These are phyloP conservation scores for Golubevia pallescens DNA, from an alignment of 1,284 basidiomycete genomes.

Conservation along the genomic window DNA sequence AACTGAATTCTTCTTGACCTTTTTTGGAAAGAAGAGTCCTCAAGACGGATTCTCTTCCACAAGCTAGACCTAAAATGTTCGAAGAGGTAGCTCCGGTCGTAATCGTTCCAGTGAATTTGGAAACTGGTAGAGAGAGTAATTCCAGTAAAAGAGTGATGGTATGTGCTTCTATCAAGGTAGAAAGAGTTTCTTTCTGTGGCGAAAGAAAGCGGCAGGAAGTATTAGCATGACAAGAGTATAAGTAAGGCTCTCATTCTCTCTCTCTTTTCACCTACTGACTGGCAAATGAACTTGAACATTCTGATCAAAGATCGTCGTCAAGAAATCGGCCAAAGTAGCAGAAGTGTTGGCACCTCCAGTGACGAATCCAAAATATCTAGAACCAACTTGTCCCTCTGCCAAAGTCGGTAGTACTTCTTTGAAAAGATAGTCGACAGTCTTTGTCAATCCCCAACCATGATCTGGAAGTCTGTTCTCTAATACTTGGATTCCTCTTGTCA, in stretches of 20 bases:
- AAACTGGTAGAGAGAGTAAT: conserved; percentile 64
- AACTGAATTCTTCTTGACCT: conserved; percentile 58
- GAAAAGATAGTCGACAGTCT: background rate
- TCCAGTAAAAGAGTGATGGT: conserved; percentile 66
- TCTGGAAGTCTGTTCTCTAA: background rate
- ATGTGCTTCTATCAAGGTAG: conserved; percentile 66
- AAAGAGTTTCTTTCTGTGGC: conserved; percentile 62
- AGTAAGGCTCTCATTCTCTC: conserved; percentile 2
- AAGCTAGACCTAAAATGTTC: conserved; percentile 67
- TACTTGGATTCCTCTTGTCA: background rate
- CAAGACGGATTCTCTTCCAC: conserved; percentile 39
- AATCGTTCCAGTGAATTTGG: conserved; percentile 65
- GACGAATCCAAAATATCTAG: conserved; percentile 68
- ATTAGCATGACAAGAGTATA: background rate
- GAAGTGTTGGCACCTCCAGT: conserved; percentile 64
- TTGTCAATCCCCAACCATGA: background rate
- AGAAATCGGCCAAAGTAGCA: conserved; percentile 66
- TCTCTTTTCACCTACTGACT: conserved; percentile 15
- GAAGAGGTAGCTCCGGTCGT: conserved; percentile 68
- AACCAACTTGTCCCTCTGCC: conserved; percentile 27
- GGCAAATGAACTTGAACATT: conserved; percentile 68
- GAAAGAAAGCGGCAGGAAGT: background rate
- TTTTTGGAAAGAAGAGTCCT: conserved; percentile 28
- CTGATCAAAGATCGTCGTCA: conserved; percentile 27
- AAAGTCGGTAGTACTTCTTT: too few species aligned